A percentile compares a stretch with the other conserved stretches of the same genome.
phyloP scores from a whole-genome alignment of 768 basidiomycete species.

The Kwoniella sp. region DNA sequence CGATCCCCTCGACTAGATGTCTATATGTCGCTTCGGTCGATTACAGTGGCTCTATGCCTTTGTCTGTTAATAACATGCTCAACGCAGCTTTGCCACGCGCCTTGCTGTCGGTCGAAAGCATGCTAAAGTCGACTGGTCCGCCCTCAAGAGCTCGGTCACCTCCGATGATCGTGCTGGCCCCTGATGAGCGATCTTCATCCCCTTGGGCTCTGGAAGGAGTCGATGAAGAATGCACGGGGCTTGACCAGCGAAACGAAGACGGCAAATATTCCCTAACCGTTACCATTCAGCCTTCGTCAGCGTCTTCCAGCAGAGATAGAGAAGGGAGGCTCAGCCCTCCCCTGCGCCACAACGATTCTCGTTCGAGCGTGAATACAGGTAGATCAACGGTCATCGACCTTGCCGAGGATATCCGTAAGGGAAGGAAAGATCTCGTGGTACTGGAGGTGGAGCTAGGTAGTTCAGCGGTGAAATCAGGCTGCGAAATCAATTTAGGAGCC shows the following conservation, averaged over 20 bases:
- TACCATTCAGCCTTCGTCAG: conserved; percentile 32
- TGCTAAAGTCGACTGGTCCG: conserved; percentile 68
- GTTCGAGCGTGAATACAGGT: conserved; percentile 54
- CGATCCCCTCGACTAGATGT: conserved; percentile 89
- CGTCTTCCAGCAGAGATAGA: not conserved
- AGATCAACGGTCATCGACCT: conserved; percentile 58
- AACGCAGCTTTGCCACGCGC: conserved; percentile 75
- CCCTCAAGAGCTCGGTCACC: conserved; percentile 73
- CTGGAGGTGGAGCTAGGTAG: conserved; percentile 61
- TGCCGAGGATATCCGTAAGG: conserved; percentile 51
- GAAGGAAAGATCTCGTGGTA: conserved; percentile 70
- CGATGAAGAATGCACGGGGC: conserved; percentile 34
- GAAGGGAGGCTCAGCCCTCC: conserved; percentile 37
- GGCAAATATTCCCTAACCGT: conserved; percentile 42
- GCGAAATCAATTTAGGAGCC: conserved; percentile 57
- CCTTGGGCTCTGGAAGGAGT: conserved; percentile 46
- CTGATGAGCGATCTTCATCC: conserved; percentile 35
- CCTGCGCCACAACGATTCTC: conserved; percentile 52
- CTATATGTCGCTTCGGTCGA: conserved; percentile 83
- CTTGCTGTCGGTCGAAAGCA: conserved; percentile 72
- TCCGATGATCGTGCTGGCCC: conserved; percentile 59
- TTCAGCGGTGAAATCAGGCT: conserved; percentile 55
- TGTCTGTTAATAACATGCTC: conserved; percentile 79
- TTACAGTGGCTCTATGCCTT: conserved; percentile 80
- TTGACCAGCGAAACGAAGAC: conserved; percentile 40